Conservation (phyloP, 1,284 basidiomycete species). For the Stereum hirsutum region DNA sequence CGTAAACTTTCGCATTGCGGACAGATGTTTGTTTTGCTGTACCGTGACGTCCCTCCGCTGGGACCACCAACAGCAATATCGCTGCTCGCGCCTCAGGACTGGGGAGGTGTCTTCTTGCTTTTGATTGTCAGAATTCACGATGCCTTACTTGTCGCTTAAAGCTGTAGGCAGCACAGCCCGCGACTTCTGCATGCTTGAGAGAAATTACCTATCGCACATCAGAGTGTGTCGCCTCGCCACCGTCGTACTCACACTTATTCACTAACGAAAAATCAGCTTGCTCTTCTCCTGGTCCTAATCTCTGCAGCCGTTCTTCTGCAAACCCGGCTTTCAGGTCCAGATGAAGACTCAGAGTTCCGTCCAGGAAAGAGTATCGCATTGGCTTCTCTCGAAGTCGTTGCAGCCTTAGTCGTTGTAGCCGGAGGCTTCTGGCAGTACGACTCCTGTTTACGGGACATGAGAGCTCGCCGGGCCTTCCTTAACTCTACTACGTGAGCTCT, state of each 20-base stretch:
- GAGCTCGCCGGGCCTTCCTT: conserved; percentile 49
- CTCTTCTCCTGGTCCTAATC: not conserved
- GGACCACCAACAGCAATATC: too few relatives aligned
- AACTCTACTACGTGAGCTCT: conserved; percentile 45
- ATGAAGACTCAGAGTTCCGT: not conserved
- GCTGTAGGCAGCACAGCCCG: not conserved
- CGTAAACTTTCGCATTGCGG: too few relatives aligned
- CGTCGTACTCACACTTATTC: too few relatives aligned
- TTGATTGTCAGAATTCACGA: too few relatives aligned
- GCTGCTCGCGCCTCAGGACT: too few relatives aligned
- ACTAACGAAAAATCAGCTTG: too few relatives aligned
- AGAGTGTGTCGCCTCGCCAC: too few relatives aligned
- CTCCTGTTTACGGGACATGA: conserved; percentile 43
- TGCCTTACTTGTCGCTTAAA: too few relatives aligned
- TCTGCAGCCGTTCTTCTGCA: not conserved
- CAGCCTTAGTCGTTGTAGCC: conserved; percentile 42
- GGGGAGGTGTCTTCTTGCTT: too few relatives aligned
- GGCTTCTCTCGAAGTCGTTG: conserved; percentile 22
- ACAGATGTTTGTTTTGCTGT: too few relatives aligned
- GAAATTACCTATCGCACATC: not conserved
- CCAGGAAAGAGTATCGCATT: conserved; percentile 14
- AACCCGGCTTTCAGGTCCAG: not conserved
- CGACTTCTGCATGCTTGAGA: not conserved
- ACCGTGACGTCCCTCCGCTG: too few relatives aligned
- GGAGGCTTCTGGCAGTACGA: conserved; percentile 60